Evolutionary conservation across 805 yeast species (phyloP).

Genomic region (Jamesozyma gamospora): DNA sequence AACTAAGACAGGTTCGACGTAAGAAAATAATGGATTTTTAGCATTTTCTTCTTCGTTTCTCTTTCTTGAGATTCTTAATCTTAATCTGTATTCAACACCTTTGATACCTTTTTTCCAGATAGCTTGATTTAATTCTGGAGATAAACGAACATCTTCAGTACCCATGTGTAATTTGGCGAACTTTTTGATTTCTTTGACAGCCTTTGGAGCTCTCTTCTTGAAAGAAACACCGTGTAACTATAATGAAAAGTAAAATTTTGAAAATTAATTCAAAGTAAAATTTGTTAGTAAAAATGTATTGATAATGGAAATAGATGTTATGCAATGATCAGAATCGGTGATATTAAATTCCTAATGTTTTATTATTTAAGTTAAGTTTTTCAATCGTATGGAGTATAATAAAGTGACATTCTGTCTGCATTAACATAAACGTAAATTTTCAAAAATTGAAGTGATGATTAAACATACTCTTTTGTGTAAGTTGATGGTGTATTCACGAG

Average conservation of each 20-base stretch:
- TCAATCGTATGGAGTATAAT: no score
- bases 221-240: constrained; percentile 95
- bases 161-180: constrained; percentile 99
- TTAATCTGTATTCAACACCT: constrained; percentile 97
- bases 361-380: no score
- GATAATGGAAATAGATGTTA: no score
- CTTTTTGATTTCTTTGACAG: constrained; percentile 98
- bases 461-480: constrained; percentile 94
- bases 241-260: constrained; percentile 8
- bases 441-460: no score
- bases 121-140: constrained; percentile 96
- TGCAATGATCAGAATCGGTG: no score
- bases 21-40: constrained; percentile 93
- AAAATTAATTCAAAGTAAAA: neutral
- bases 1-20: constrained; percentile 94
- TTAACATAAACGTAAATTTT: no score
- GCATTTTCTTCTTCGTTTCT: constrained; percentile 99
- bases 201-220: constrained; percentile 99
- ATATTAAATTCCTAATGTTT: no score
- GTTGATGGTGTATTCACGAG: constrained; percentile 99
- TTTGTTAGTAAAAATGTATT: no score
- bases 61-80: constrained; percentile 98
- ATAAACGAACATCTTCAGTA: constrained; percentile 96
- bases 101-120: constrained; percentile 99
- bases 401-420: no score